Conservation (phyloP, 495 filamentous ascomycete genomes). For the Trichoderma reesei region DNA sequence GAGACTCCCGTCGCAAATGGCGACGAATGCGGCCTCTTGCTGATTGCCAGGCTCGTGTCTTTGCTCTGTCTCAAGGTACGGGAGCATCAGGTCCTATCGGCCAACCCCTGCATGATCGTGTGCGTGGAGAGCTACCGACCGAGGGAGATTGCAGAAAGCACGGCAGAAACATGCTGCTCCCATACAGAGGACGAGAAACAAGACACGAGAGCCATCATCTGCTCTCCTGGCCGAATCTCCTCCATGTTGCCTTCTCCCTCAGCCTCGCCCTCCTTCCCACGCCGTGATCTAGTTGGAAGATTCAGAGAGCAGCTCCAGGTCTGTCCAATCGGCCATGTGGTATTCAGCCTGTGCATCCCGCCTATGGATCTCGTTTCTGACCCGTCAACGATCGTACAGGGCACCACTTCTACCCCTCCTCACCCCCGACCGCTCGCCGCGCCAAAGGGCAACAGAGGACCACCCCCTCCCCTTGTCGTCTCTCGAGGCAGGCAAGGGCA, state of each 20-base stretch:
- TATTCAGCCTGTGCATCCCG: constrained; percentile 6
- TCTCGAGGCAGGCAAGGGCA: neutral
- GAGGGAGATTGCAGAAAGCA: constrained; percentile 6
- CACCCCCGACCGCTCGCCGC: neutral
- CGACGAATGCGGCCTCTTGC: constrained; percentile 4
- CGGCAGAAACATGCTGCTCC: neutral
- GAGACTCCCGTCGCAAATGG: neutral
- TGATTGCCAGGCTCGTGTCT: neutral
- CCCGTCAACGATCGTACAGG: constrained; percentile 8
- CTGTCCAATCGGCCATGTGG: neutral
- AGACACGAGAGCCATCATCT: neutral
- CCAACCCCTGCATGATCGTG: constrained; percentile 1
- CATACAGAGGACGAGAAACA: neutral
- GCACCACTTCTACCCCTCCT: neutral
- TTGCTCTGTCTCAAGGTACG: neutral
- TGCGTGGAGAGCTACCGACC: neutral
- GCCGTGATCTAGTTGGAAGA: neutral
- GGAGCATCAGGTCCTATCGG: neutral
- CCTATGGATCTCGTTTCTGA: constrained; percentile 5
- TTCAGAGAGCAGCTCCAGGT: neutral
- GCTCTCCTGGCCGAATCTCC: neutral
- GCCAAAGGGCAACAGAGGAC: constrained; percentile 2
- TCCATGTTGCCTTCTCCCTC: neutral
- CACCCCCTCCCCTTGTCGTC: neutral
- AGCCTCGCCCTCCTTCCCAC: neutral